Evolutionary conservation across 352 stramenopile genomes (phyloP).

Genomic region (Phytophthora melonis): DNA sequence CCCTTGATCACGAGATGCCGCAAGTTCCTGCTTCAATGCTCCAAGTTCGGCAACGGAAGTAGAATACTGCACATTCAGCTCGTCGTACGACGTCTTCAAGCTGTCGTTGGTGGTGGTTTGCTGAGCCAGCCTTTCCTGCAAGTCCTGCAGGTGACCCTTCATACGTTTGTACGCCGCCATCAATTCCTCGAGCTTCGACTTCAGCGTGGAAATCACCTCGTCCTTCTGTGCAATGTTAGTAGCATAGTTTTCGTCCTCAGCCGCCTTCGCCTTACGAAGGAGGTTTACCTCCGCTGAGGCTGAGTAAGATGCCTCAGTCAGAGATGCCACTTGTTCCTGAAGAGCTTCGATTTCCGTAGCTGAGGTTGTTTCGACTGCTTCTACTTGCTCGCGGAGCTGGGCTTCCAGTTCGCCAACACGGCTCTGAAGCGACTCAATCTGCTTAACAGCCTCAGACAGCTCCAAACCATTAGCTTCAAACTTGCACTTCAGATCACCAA

Average conservation of each 20-base stretch:
- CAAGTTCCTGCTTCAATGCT: constrained; percentile 43
- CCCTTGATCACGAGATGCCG: constrained; percentile 24
- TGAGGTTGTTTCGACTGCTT: constrained; percentile 14
- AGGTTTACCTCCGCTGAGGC: constrained; percentile 25
- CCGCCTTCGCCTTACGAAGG: constrained; percentile 26
- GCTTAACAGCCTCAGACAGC: constrained; percentile 10
- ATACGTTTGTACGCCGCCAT: constrained; percentile 68
- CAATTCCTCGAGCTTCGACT: constrained; percentile 71
- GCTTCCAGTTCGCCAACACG: constrained; percentile 27
- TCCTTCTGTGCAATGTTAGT: constrained; percentile 42
- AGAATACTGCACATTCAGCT: constrained; percentile 32
- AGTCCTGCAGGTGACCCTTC: constrained; percentile 53
- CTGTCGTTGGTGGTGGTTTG: constrained; percentile 43
- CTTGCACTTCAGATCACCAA: constrained; percentile 4
- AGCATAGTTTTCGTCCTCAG: constrained; percentile 26
- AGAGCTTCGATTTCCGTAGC: constrained; percentile 30
- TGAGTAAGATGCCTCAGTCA: constrained; percentile 20
- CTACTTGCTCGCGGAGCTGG: constrained; percentile 26
- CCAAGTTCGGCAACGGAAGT: constrained; percentile 35
- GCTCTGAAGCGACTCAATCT: constrained; percentile 27
- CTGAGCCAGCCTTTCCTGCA: constrained; percentile 54
- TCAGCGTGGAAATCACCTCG: constrained; percentile 61
- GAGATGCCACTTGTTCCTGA: constrained; percentile 33
- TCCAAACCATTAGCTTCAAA: constrained; percentile 18
- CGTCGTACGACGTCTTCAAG: constrained; percentile 36